Percentiles rank a stretch among this genome's conserved stretches.
Conservation (phyloP, 2,329 filamentous ascomycete genomes). For the Rugonectria rugulosa region DNA sequence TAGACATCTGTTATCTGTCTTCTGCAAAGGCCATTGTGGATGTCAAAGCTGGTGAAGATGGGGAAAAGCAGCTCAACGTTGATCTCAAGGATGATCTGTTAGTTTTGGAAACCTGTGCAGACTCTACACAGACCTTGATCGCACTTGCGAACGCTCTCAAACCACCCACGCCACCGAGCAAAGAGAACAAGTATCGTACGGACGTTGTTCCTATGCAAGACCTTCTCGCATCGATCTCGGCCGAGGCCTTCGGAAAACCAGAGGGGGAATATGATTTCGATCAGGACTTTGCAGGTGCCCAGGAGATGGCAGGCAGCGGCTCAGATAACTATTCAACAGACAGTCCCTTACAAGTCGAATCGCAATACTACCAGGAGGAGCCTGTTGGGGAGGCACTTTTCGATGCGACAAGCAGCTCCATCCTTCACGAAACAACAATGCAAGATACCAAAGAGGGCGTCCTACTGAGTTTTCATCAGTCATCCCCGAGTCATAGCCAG, state of each 20-base stretch:
- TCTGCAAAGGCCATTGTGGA: conserved; percentile 75
- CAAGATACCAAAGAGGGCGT: conserved; percentile 48
- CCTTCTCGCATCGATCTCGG: conserved; percentile 88
- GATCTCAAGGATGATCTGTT: conserved; percentile 87
- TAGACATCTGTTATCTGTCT: conserved; percentile 87
- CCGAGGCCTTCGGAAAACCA: conserved; percentile 76
- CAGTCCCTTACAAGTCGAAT: conserved; percentile 49
- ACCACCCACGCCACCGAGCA: conserved; percentile 83
- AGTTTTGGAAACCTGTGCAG: conserved; percentile 92
- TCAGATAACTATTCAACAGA: conserved; percentile 44
- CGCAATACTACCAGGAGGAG: conserved; percentile 58
- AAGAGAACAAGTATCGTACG: conserved; percentile 85
- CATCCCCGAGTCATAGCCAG: conserved; percentile 28
- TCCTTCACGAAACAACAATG: conserved; percentile 40
- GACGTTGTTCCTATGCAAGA: conserved; percentile 86
- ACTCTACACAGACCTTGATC: conserved; percentile 94
- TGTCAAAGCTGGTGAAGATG: conserved; percentile 61
- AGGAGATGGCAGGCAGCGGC: conserved; percentile 54
- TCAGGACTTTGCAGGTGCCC: conserved; percentile 65
- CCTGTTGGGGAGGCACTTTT: conserved; percentile 56
- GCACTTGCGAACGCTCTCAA: conserved; percentile 79
- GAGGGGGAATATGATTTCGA: conserved; percentile 70
- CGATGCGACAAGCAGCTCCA: conserved; percentile 51
- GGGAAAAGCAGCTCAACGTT: conserved; percentile 75
- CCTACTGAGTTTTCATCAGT: conserved; percentile 43